These are phyloP conservation scores for Zygosaccharomyces lentus DNA, from an alignment of 805 yeast genomes.

Conservation along the genomic window DNA sequence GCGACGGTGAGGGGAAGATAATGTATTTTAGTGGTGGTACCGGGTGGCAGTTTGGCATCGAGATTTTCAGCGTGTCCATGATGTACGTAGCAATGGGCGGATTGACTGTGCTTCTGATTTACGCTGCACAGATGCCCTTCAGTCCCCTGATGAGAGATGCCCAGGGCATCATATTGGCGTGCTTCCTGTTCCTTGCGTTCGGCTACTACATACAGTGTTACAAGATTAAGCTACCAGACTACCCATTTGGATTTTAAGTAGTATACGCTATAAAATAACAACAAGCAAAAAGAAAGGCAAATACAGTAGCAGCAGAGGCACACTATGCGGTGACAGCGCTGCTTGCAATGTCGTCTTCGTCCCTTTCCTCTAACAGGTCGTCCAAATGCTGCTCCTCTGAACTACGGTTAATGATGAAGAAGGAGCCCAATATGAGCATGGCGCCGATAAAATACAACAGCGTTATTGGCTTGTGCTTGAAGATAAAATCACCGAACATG, in stretches of 20 bases:
- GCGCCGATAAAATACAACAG: constrained; percentile 75
- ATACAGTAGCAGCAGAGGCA: not conserved
- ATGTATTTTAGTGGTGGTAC: constrained; percentile 61
- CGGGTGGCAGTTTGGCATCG: constrained; percentile 68
- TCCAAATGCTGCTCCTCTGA: constrained; percentile 55
- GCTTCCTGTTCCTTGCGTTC: constrained; percentile 19
- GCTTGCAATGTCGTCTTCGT: constrained; percentile 3
- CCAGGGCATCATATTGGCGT: constrained; percentile 16
- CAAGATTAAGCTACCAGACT: constrained; percentile 29
- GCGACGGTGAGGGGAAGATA: constrained; percentile 45
- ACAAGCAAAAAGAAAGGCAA: not conserved
- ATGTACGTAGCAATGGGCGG: constrained; percentile 48
- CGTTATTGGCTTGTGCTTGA: constrained; percentile 61
- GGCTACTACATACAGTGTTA: constrained; percentile 27
- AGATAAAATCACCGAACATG: constrained; percentile 80
- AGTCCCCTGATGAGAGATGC: constrained; percentile 20
- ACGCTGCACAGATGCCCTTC: constrained; percentile 31
- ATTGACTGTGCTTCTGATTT: constrained; percentile 40
- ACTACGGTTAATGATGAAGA: constrained; percentile 74
- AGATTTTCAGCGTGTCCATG: constrained; percentile 49
- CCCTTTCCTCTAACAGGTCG: constrained; percentile 10
- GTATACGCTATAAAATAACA: not conserved
- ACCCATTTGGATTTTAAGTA: constrained; percentile 22
- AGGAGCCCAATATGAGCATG: constrained; percentile 69
- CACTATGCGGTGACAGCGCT: not conserved